Evolutionary conservation across 2,329 filamentous ascomycete genomes (phyloP).

Genomic region (Pseudopithomyces chartarum): DNA sequence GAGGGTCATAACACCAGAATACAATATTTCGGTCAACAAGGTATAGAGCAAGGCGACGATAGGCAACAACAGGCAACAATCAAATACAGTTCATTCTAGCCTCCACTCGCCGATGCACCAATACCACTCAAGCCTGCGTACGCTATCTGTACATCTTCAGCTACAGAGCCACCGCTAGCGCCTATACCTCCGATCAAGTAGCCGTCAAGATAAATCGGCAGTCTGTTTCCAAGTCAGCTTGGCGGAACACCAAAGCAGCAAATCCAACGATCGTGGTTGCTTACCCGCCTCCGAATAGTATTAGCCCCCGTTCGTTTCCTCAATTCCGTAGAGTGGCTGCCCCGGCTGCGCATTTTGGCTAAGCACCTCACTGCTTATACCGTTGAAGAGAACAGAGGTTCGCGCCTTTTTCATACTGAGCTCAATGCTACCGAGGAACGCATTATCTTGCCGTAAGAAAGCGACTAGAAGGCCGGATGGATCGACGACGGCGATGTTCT

Average conservation of each 20-base stretch:
- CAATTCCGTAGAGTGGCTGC: slow-evolving; percentile 24
- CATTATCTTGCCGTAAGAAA: slow-evolving; percentile 36
- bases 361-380: slow-evolving; percentile 19
- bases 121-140: slow-evolving; percentile 20
- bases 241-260: background rate
- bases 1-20: no score
- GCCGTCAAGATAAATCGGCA: slow-evolving; percentile 32
- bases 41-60: background rate
- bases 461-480: slow-evolving; percentile 33
- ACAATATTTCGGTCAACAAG: no score
- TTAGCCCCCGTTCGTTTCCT: slow-evolving; percentile 33
- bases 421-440: slow-evolving; percentile 33
- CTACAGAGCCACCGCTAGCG: slow-evolving; percentile 33
- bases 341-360: slow-evolving; percentile 24
- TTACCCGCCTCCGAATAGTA: slow-evolving; percentile 34
- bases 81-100: background rate
- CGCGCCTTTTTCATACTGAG: slow-evolving; percentile 35
- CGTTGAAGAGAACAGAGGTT: slow-evolving; percentile 35
- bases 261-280: background rate
- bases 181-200: slow-evolving; percentile 34
- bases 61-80: background rate
- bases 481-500: slow-evolving; percentile 38
- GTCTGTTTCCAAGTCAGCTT: slow-evolving; percentile 9
- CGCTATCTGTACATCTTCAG: slow-evolving; percentile 32
- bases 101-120: slow-evolving; percentile 16